Base-by-base conservation (phyloP, 805 yeast genomes). In the Wickerhamiella shivajii region DNA sequence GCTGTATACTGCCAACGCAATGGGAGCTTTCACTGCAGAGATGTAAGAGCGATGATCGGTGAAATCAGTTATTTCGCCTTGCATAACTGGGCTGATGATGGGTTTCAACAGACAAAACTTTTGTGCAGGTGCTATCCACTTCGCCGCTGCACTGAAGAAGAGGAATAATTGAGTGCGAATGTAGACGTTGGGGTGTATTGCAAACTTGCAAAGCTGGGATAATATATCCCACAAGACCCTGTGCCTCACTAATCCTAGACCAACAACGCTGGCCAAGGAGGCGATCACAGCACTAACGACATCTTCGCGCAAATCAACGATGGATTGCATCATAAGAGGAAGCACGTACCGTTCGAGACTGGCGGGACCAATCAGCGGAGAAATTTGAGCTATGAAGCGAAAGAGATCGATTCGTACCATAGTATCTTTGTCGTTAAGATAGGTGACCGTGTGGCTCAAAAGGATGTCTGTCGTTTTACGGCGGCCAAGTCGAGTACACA, bases 381-480 rank as follows among this genome's bases (percentile, higher is more conserved):
- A 77, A 7, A 90, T 61, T 1, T 76, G 71, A 2, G 83, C 65
- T 8, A 85, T 69, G 6, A 83, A 65, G 26, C 72, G 66, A 23
- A 87, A 73, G 45, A 90, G 74, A 4, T 74, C 71, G 18, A 78
- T 57, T 39, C 92, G 62, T 15, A 90, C 59, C 14, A 71, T 66
- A 0, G 76, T 59, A 46, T 74, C 72, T 36, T 71, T 65, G 49
- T 85, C 95, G 52, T 90, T 90, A 41, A 90, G 57, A 48, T 84
- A 90, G 0, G 97, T 85, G 27, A 90, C 85, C 36, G 85, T 59
- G 58, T 90, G 97, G 28, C 94, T 84, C 29, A 90, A 56, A 15
- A 90, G 73, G 25, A 90, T 62, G 50, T 90, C 97, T 48, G 80
- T 85, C 0, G 95, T 77, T 44, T 74, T 79, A 35, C 81, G 93